A percentile compares a stretch with the other conserved stretches of the same genome.
These are phyloP conservation scores for Anisodus tanguticus DNA, from an alignment of 257 asterid genomes.

Conservation along the genomic window DNA sequence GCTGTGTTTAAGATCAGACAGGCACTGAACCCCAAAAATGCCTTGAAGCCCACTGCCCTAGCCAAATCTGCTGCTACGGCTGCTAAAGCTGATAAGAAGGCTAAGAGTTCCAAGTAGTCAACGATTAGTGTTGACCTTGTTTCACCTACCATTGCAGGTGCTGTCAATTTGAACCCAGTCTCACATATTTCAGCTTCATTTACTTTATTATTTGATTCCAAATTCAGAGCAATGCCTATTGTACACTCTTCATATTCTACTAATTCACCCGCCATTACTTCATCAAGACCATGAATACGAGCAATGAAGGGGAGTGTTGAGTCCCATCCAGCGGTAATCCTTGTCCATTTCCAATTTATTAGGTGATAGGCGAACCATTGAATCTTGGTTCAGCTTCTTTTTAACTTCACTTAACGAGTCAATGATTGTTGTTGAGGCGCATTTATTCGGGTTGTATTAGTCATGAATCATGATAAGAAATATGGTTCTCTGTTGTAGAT, in stretches of 20 bases:
- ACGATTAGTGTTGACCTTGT: not conserved
- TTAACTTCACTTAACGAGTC: too few species aligned
- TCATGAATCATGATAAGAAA: not conserved
- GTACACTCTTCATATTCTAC: too few species aligned
- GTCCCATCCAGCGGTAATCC: too few species aligned
- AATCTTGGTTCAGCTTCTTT: too few species aligned
- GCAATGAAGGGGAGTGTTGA: too few species aligned
- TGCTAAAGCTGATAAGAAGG: slow-evolving; percentile 46
- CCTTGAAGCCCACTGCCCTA: slow-evolving; percentile 61
- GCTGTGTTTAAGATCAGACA: slow-evolving; percentile 83
- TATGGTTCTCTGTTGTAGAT: not conserved
- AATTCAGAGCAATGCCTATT: too few species aligned
- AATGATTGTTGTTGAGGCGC: too few species aligned
- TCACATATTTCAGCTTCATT: not conserved
- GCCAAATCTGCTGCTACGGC: slow-evolving; percentile 58
- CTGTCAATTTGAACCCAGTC: not conserved
- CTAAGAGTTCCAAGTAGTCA: slow-evolving; percentile 26
- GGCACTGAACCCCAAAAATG: slow-evolving; percentile 81
- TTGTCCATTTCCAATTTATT: too few species aligned
- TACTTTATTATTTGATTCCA: not conserved
- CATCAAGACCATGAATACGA: too few species aligned
- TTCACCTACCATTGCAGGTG: not conserved
- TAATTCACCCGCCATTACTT: too few species aligned
- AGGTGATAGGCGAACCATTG: too few species aligned
- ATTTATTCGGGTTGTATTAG: too few species aligned